These are phyloP conservation scores for Puccinia horiana DNA, from an alignment of 1,284 basidiomycete genomes.

Conservation along the genomic window DNA sequence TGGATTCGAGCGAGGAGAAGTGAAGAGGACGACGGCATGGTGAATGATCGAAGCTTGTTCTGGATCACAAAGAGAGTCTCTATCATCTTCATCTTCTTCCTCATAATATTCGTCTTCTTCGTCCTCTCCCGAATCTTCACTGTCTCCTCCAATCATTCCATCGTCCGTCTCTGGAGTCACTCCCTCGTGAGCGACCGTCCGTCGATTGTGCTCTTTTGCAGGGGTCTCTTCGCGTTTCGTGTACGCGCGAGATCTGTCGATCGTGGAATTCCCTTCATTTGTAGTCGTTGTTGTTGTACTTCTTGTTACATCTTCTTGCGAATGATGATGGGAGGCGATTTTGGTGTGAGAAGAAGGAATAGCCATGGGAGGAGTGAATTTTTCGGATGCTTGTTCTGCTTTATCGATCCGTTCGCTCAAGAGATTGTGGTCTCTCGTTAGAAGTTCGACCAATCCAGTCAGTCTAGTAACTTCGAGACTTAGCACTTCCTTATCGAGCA, in stretches of 20 bases:
- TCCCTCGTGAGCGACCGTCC: no score
- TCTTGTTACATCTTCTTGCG: no score
- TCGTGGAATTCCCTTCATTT: no score
- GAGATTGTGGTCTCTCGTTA: slow-evolving; percentile 22
- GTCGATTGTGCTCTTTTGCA: not conserved
- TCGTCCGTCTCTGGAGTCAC: slow-evolving; percentile 24
- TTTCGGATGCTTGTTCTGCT: slow-evolving; percentile 4
- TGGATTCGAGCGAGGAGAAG: not conserved
- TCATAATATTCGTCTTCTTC: no score
- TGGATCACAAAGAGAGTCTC: slow-evolving; percentile 19
- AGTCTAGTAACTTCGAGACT: slow-evolving; percentile 23
- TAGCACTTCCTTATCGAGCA: slow-evolving; percentile 36
- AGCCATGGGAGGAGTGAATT: not conserved
- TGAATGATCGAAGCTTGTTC: slow-evolving; percentile 11
- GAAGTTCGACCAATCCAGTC: slow-evolving; percentile 29
- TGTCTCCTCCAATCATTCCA: not conserved
- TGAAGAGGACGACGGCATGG: not conserved
- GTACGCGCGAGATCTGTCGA: no score
- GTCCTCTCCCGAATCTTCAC: not conserved
- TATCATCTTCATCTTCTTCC: not conserved
- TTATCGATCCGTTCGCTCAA: slow-evolving; percentile 25
- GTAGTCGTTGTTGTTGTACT: no score
- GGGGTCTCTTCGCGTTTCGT: not conserved
- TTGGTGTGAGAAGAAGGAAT: no score
- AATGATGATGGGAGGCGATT: no score